Evolutionary conservation across 306 rosid genomes (phyloP), one percentile per base, ranked within the genome.

Genomic region (Cucurbita maxima): DNA sequence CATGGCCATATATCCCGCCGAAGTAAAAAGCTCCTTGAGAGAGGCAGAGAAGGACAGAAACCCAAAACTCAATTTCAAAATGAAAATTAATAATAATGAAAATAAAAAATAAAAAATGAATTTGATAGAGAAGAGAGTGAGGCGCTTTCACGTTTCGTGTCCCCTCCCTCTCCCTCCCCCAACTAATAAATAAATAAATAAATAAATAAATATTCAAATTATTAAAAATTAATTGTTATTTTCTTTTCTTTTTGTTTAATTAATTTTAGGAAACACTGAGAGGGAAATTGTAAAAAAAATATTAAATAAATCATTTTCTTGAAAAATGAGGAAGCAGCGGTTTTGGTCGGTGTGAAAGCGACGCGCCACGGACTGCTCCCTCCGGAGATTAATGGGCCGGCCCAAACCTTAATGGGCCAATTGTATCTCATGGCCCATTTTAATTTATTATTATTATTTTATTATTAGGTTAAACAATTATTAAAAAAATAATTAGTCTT

Each of bases 121-220:
- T 38, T 63, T 57, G 71, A 34, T 61, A 71, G 66, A 66, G 55
- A 61, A 58, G 75, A 77, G 84, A 58, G 59, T 30, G 82, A 81
- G 82, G 83, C 77, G 86, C 82, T 78, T 88, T 85, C 91, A 82
- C 96, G 87, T 80, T 76, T 79, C 72, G 83, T 70, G 71, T 74
- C 22, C 72, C 78, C 72, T 19, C 72, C 78, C 72, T 30, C 60
- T 55, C 59, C 69, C 81, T 45, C 64, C 76, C 52, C 72, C 72
- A 74, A 81, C 77, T 69, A 77, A 73, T 62, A 55, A 50, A 61
- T 75, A 62, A 52, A 64, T 57, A 47, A 47, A 3, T 22, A 48
- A 77, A 70, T 54, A 54, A 10, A 58, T 74, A 59, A 25, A 55
- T 43, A 74, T 58, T 75, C 50, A 62, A 37, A 36, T 50, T n/a